Percentiles rank a stretch among this genome's conserved stretches.
phyloP scores from a whole-genome alignment of 495 filamentous ascomycete genomes.

The Penicillium chermesinum region DNA sequence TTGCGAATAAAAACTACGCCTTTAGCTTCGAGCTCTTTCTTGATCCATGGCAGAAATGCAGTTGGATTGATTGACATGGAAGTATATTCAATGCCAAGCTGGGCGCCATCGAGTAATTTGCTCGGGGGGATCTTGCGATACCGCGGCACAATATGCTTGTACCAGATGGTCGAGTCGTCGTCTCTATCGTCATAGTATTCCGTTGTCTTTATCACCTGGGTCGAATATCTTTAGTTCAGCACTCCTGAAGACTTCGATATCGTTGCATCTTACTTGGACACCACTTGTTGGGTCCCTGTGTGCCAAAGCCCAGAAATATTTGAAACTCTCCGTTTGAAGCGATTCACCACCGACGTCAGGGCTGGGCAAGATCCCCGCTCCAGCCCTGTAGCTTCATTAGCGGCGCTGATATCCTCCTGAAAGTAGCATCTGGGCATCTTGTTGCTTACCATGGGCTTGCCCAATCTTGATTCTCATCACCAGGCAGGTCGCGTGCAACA shows the following conservation, averaged over 20 bases:
- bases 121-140: conserved; percentile 5
- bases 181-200: conserved; percentile 17
- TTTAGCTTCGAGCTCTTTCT: conserved; percentile 6
- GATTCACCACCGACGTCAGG: conserved; percentile 6
- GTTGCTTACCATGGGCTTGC: conserved; percentile 17
- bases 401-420: too few relatives aligned
- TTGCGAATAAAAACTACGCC: conserved; percentile 12
- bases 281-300: conserved; percentile 17
- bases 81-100: conserved; percentile 10
- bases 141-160: conserved; percentile 12
- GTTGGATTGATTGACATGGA: conserved; percentile 17
- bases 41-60: conserved; percentile 10
- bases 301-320: conserved; percentile 16
- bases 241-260: not conserved
- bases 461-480: conserved; percentile 17
- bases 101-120: conserved; percentile 4
- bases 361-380: conserved; percentile 14
- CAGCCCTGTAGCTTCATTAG: conserved; percentile 10
- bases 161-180: conserved; percentile 17
- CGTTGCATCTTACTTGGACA: conserved; percentile 11
- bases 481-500: conserved; percentile 17
- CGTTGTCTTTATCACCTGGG: conserved; percentile 9
- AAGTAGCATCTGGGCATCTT: too few relatives aligned
- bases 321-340: conserved; percentile 13
- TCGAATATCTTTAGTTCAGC: not conserved